Conservation (phyloP, 768 basidiomycete species). For the Obba rivulosa region DNA sequence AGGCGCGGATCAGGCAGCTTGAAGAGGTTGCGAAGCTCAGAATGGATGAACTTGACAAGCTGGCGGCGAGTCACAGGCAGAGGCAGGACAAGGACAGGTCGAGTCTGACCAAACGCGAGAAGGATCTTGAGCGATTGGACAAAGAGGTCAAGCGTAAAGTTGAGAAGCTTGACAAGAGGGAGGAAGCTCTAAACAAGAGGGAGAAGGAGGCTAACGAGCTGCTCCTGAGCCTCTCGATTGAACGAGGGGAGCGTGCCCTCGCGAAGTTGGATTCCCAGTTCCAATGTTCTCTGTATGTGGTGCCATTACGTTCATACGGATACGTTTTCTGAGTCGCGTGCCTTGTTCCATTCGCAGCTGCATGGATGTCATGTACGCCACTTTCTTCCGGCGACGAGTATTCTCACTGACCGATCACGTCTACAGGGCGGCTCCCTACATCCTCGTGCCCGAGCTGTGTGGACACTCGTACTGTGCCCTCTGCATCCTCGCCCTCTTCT, state of each 20-base stretch:
- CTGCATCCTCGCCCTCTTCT: slow-evolving; percentile 66
- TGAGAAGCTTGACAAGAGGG: neutral
- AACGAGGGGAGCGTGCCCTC: slow-evolving; percentile 24
- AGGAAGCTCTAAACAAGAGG: neutral
- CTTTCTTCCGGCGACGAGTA: neutral
- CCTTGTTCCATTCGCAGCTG: slow-evolving; percentile 37
- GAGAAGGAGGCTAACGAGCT: slow-evolving; percentile 1
- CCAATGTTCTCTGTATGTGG: slow-evolving; percentile 55
- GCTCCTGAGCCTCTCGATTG: neutral
- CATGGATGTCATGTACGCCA: slow-evolving; percentile 49
- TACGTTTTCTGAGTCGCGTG: neutral
- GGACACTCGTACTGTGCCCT: slow-evolving; percentile 67
- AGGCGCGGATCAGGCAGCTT: too few species aligned
- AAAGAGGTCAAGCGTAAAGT: slow-evolving; percentile 2
- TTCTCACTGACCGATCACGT: neutral
- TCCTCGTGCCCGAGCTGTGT: slow-evolving; percentile 47
- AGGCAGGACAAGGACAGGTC: slow-evolving; percentile 5
- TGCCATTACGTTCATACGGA: neutral
- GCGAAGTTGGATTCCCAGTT: slow-evolving; percentile 57
- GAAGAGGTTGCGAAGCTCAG: too few species aligned
- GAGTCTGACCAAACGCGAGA: slow-evolving; percentile 2
- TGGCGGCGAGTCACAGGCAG: neutral
- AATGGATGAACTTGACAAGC: neutral
- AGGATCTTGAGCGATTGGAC: neutral
- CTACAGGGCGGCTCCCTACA: slow-evolving; percentile 48